Base-by-base conservation (phyloP, 768 basidiomycete genomes). In the Saitozyma sp. region DNA sequence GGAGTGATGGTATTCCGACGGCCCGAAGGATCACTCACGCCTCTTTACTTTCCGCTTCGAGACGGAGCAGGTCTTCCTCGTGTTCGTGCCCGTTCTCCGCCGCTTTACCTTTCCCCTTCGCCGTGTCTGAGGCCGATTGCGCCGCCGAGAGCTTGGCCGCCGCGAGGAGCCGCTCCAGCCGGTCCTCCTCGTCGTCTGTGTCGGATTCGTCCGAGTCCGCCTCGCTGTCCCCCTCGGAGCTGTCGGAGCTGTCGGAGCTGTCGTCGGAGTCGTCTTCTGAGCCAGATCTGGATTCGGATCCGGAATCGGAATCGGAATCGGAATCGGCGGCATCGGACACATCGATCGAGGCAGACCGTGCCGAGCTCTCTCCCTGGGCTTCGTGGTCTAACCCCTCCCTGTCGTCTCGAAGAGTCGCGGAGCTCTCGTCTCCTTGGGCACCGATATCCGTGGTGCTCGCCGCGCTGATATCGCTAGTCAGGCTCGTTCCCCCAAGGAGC, bases 21-120 rank as follows among this genome's bases (percentile, higher is more conserved):
- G 29, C 5, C 29, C 2, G 5, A 5, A 52, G 1, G 20, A 53
- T 9, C 8, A 68, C 71, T 65, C 40, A 76, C 74, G 65, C 63
- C 49, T 74, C 75, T 17, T 58, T 67, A 52, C 49, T 57, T 42
- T 67, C 59, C 39, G 63, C 61, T 48, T 69, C 66, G 19, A 71
- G 62, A 0, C 62, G 61, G 10, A 69, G 52, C 5, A 71, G 61
- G 17, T 54, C 59, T 14, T 62, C 56, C 8, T 66, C 59, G 10
- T 54, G 54, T 13, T 48, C 64, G 14, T n/a, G 14, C 14, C 40
- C 64, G 20, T n/a, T 48, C 9, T 20, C 38, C 39, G 20, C 38
- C 17, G 52, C 29, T 46, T 17, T 50, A 16, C 60, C 66, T 29
- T 37, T 45, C 1, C 41, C 57, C 13, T 42, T 6, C 2, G 46